Evolutionary conservation across 768 basidiomycete species (phyloP), one percentile per base, ranked within the genome.

Genomic region (Trametes punicea): DNA sequence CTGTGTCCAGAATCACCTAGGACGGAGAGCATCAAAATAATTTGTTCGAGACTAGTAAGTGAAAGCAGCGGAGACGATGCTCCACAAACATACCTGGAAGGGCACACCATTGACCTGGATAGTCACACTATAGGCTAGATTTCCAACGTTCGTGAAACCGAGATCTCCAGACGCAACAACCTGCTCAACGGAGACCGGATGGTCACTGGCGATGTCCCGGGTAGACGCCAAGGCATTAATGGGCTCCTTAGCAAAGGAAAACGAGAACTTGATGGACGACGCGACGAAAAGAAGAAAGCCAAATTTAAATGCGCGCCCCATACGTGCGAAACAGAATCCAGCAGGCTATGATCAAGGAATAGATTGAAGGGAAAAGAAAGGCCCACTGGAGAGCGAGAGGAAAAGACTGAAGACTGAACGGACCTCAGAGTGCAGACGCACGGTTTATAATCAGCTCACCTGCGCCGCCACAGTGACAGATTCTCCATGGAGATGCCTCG

Each of bases 1-100:
- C 57, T 4, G 51, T 48, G 34, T 58, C 57, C 20, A 58, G 34
- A 25, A 51, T 39, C 4, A 57, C 49, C 56, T 57, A 16, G 7
- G 15, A 31, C 31, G 34, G 13, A 36, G 13, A n/a, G 5, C 13
- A 9, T n/a, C n/a, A n/a, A n/a, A n/a, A n/a, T n/a, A n/a, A n/a
- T n/a, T n/a, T n/a, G n/a, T n/a, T n/a, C n/a, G n/a, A n/a, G n/a
- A n/a, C n/a, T n/a, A 25, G 25, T 3, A 23, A 41, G 9, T 13
- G 6, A 18, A 9, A 4, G 2, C 6, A 15, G 36, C 2, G 31
- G 31, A 33, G 15, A 20, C 18, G 20, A 26, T 7, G 25, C 16
- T 23, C 13, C 13, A 9, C 4, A 16, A 6, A 47, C 34, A 18
- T 18, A 51, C 55, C 40, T 51, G 55, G 26, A 26, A 56, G 13